phyloP scores from a whole-genome alignment of 371 early-diverging fungal genomes.

The Mucor sp. region DNA sequence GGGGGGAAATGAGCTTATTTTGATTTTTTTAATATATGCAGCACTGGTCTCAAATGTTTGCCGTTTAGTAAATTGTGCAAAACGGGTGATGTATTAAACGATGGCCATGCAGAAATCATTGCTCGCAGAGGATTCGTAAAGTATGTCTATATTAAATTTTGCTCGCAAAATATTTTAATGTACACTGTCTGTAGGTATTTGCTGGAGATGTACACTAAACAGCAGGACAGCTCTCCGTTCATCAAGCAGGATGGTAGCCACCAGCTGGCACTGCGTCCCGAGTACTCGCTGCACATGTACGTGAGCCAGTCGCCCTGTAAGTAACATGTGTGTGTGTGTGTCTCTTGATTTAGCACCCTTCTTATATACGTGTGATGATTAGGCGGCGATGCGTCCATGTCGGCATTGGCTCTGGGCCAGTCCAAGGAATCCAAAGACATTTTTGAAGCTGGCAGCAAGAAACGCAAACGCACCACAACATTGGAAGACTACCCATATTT shows the following conservation, averaged over 20 bases:
- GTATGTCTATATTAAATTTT: conserved; percentile 35
- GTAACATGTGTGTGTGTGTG: conserved; percentile 2
- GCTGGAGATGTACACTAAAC: conserved; percentile 21
- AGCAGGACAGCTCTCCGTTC: background rate
- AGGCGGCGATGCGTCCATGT: conserved; percentile 84
- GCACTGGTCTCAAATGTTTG: conserved; percentile 88
- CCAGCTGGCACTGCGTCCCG: conserved; percentile 14
- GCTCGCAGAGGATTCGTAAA: conserved; percentile 77
- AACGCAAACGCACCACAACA: conserved; percentile 25
- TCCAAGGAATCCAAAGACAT: conserved; percentile 48
- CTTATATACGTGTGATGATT: background rate
- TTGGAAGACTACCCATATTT: conserved; percentile 21
- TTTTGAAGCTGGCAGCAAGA: conserved; percentile 34
- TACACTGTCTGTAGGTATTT: conserved; percentile 23
- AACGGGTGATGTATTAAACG: conserved; percentile 71
- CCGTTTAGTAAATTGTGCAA: conserved; percentile 59
- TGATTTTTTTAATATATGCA: conserved; percentile 31
- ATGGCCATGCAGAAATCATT: conserved; percentile 86
- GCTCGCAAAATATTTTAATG: background rate
- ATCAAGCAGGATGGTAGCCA: background rate
- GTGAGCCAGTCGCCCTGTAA: conserved; percentile 79
- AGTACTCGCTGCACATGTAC: conserved; percentile 67
- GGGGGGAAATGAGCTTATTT: conserved; percentile 1
- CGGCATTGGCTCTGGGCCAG: conserved; percentile 56
- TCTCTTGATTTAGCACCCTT: background rate